A percentile compares a stretch with the other conserved stretches of the same genome.
Evolutionary conservation across 108 stramenopile species (phyloP).

Genomic region (Licmophora abbreviata): DNA sequence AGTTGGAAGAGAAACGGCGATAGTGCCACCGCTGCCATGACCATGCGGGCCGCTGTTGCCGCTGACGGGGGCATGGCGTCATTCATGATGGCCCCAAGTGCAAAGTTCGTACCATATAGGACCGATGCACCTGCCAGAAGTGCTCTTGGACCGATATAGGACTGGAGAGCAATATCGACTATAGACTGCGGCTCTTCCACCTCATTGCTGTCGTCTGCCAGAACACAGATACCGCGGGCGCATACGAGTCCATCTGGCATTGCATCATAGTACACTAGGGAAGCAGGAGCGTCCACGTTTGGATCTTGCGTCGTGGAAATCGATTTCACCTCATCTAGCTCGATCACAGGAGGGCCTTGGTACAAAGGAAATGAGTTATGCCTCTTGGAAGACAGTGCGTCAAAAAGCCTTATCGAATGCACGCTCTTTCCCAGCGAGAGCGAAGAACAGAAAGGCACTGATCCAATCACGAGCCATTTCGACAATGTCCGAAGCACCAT

Average conservation of each 20-base stretch:
- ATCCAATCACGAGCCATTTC: too few species aligned
- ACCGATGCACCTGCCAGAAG: constrained; percentile 33
- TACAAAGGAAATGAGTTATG: too few species aligned
- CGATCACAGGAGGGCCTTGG: neutral
- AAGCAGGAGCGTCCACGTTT: neutral
- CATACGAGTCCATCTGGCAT: constrained; percentile 23
- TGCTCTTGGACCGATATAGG: constrained; percentile 29
- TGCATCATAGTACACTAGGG: constrained; percentile 14
- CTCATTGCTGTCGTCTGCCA: constrained; percentile 16
- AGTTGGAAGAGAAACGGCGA: constrained; percentile 47
- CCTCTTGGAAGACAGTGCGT: too few species aligned
- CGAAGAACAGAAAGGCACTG: too few species aligned
- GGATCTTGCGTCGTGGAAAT: neutral
- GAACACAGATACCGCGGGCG: constrained; percentile 37
- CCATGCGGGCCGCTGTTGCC: constrained; percentile 45
- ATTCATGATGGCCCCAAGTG: constrained; percentile 55
- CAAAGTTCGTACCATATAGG: constrained; percentile 66
- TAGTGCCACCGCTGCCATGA: constrained; percentile 42
- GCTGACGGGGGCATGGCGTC: constrained; percentile 40
- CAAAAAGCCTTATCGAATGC: too few species aligned
- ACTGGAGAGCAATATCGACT: constrained; percentile 8
- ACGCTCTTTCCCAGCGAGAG: too few species aligned
- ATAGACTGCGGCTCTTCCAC: constrained; percentile 1
- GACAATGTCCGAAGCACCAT: too few species aligned
- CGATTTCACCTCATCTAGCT: neutral